A percentile compares a stretch with the other conserved stretches of the same genome.
Evolutionary conservation across 2,329 filamentous ascomycete genomes (phyloP).

Genomic region (Setomelanomma holmii): DNA sequence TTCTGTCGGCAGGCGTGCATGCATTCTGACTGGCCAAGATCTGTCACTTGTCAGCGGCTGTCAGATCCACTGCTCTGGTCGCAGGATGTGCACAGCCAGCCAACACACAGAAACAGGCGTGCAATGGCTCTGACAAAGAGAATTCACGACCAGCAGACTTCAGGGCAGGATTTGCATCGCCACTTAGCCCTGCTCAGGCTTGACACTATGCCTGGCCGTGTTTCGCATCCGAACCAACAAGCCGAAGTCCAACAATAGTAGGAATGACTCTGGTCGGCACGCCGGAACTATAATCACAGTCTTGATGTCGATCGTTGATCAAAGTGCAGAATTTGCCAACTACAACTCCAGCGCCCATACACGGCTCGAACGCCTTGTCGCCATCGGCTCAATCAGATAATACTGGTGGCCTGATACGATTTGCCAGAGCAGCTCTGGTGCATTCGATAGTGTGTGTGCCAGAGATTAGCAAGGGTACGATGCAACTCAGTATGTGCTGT

Average conservation of each 20-base stretch:
- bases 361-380: not conserved
- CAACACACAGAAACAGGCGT: no score
- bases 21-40: slow-evolving; percentile 6
- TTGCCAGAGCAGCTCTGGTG: not conserved
- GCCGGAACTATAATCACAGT: not conserved
- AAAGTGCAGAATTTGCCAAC: not conserved
- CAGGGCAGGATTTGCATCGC: not conserved
- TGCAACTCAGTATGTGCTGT: not conserved
- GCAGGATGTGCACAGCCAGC: not conserved
- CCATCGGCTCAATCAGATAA: not conserved
- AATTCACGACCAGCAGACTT: not conserved
- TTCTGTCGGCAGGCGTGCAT: slow-evolving; percentile 5
- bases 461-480: not conserved
- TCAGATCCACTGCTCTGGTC: slow-evolving; percentile 2
- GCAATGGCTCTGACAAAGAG: no score
- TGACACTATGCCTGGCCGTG: not conserved
- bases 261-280: not conserved
- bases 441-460: slow-evolving; percentile 2
- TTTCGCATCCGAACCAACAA: not conserved
- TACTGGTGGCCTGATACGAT: not conserved
- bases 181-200: not conserved
- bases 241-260: not conserved
- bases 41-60: slow-evolving; percentile 14
- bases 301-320: not conserved
- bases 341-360: not conserved